Evolutionary conservation across 306 rosid genomes (phyloP).

Genomic region (Pterocarpus santalinus): DNA sequence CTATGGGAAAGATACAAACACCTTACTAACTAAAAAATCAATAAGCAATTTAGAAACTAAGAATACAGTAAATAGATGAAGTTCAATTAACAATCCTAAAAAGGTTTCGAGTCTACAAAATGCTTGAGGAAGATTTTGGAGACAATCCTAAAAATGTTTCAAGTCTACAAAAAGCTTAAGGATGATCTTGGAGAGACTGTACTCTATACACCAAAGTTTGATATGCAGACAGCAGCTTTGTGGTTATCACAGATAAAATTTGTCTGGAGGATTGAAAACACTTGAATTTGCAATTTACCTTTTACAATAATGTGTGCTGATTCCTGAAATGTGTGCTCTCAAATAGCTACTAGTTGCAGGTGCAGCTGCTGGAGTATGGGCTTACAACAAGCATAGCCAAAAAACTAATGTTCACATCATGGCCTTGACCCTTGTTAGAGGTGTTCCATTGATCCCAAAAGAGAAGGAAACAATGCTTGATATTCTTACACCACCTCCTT

Average conservation of each 20-base stretch:
- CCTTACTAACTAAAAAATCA: too few species aligned
- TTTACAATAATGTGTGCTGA: slow-evolving; percentile 36
- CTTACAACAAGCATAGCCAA: slow-evolving; percentile 68
- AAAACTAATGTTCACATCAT: slow-evolving; percentile 79
- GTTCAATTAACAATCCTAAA: too few species aligned
- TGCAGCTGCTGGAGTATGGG: slow-evolving; percentile 81
- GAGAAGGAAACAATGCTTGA: slow-evolving; percentile 90
- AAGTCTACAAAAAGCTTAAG: slow-evolving; percentile 76
- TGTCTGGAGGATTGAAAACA: slow-evolving; percentile 25
- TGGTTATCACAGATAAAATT: slow-evolving; percentile 83
- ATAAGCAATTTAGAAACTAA: too few species aligned
- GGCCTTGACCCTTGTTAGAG: slow-evolving; percentile 83
- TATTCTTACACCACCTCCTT: slow-evolving; percentile 76
- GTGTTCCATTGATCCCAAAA: slow-evolving; percentile 66
- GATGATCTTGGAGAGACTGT: slow-evolving; percentile 84
- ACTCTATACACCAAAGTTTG: slow-evolving; percentile 87
- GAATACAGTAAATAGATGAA: too few species aligned
- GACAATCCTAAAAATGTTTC: too few species aligned
- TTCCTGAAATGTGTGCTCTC: slow-evolving; percentile 39
- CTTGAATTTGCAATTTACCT: slow-evolving; percentile 34
- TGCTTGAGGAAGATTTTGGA: too few species aligned
- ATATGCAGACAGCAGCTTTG: slow-evolving; percentile 91
- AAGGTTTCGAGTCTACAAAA: too few species aligned
- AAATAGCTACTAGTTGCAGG: slow-evolving; percentile 55
- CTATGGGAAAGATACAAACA: too few species aligned